Evolutionary conservation across 176 grass and related monocot species (phyloP), one percentile per base, ranked within the genome.

Genomic region (Puya raimondii): DNA sequence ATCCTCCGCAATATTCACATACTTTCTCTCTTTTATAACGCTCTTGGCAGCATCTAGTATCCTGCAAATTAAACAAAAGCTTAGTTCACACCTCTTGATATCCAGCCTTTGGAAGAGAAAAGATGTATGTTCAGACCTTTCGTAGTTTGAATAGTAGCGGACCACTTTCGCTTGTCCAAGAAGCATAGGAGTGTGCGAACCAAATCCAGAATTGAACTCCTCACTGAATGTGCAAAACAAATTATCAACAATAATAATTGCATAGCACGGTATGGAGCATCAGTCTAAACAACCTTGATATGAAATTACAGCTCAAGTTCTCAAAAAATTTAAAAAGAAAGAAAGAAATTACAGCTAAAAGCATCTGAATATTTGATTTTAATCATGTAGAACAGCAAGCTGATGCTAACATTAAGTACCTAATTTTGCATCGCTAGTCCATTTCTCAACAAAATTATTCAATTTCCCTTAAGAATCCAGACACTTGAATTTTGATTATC

Each of bases 151-250:
- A 81, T 90, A 90, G 82, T 92, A 97, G 6, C 94, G 89, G 54
- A 97, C 72, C 66, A 92, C 82, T 90, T 87, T 97, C 54, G 94
- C 94, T 85, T 97, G 94, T 47, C 94, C 94, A 80, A 90, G 94
- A 83, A 92, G 76, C 89, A 97, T 82, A 48, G 94, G 94, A 29
- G 89, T 97, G 76, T 97, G 94, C 53, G 94, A 93, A 58, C 94
- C 94, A 97, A 97, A 97, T 74, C 89, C 89, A 74, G 94, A 81
- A 85, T 90, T 97, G 71, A 97, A 97, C 74, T 92, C 94, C 65
- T 97, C 94, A 86, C 94, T 97, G 80, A 53, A 70, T 77, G 70
- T 18, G 64, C 57, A 67, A 18, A 64, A 73, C 47, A 75, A 84
- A 68, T 53, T 23, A 80, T 81, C 42, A 59, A 17, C 71, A 76